Conservation (phyloP, 2,329 filamentous ascomycete genomes). For the Xylariaceae sp. region DNA sequence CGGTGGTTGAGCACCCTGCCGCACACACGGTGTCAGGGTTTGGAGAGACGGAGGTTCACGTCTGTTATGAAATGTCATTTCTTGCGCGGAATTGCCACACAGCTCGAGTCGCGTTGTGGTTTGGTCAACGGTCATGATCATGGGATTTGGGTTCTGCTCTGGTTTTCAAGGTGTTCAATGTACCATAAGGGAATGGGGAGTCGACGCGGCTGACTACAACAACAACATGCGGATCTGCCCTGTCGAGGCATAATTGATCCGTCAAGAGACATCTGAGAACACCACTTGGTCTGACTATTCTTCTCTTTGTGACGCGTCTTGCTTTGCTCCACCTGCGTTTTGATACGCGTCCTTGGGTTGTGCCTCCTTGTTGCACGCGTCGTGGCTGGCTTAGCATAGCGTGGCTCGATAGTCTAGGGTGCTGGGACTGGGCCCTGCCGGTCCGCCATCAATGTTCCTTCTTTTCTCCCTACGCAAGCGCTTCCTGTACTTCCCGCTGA, state of each 20-base stretch:
- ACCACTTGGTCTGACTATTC: constrained; percentile 3
- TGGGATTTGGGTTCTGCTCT: constrained; percentile 24
- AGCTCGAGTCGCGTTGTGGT: constrained; percentile 15
- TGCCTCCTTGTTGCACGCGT: not conserved
- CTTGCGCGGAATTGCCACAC: constrained; percentile 15
- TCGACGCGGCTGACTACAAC: too few relatives aligned
- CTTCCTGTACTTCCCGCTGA: too few relatives aligned
- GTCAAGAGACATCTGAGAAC: constrained; percentile 17
- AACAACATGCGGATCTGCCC: constrained; percentile 23
- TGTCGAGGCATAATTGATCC: constrained; percentile 24
- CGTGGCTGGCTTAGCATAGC: not conserved
- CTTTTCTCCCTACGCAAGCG: too few relatives aligned
- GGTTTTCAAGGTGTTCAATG: constrained; percentile 27
- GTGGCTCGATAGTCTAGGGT: too few relatives aligned
- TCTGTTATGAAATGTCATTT: constrained; percentile 29
- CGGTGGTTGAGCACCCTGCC: constrained; percentile 43
- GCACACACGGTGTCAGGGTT: constrained; percentile 3
- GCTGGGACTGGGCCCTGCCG: too few relatives aligned
- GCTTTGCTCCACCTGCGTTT: not conserved
- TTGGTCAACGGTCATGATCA: constrained; percentile 23
- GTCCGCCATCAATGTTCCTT: too few relatives aligned
- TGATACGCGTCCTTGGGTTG: not conserved
- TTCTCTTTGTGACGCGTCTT: constrained; percentile 1
- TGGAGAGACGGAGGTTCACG: constrained; percentile 21
- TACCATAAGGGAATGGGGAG: constrained; percentile 26